phyloP scores from a whole-genome alignment of 148 eudicot genomes.

The Camellia granthamiana region DNA sequence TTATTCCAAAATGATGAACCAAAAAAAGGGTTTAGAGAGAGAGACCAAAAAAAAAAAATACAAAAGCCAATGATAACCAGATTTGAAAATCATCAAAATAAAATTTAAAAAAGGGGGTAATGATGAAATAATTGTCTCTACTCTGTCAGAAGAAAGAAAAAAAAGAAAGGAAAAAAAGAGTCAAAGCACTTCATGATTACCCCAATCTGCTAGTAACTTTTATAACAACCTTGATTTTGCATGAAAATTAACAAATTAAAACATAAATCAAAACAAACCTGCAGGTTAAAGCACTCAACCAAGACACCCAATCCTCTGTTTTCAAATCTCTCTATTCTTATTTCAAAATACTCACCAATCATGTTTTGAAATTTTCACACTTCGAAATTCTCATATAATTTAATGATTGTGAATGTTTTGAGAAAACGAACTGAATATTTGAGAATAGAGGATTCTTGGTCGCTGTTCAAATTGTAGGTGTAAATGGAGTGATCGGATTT shows the following conservation, averaged over 20 bases:
- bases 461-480: neutral
- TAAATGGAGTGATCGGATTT: slow-evolving; percentile 3
- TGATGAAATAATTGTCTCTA: neutral
- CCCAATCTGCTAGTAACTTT: slow-evolving; percentile 3
- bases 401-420: too few relatives aligned
- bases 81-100: neutral
- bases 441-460: too few relatives aligned
- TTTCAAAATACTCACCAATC: too few relatives aligned
- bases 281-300: neutral
- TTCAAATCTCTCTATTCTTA: too few relatives aligned
- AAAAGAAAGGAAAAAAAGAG: neutral
- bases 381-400: too few relatives aligned
- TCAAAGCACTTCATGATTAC: slow-evolving; percentile 14
- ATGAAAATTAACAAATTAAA: neutral
- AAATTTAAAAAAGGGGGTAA: neutral
- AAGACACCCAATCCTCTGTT: too few relatives aligned
- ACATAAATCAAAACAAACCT: neutral
- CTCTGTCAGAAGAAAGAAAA: neutral
- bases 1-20: slow-evolving; percentile 6
- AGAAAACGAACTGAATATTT: too few relatives aligned
- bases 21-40: neutral
- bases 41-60: neutral
- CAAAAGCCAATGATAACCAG: slow-evolving; percentile 5
- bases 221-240: slow-evolving; percentile 8
- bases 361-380: too few relatives aligned